phyloP scores from a whole-genome alignment of 306 rosid genomes.

The Ormosia semicastrata region DNA sequence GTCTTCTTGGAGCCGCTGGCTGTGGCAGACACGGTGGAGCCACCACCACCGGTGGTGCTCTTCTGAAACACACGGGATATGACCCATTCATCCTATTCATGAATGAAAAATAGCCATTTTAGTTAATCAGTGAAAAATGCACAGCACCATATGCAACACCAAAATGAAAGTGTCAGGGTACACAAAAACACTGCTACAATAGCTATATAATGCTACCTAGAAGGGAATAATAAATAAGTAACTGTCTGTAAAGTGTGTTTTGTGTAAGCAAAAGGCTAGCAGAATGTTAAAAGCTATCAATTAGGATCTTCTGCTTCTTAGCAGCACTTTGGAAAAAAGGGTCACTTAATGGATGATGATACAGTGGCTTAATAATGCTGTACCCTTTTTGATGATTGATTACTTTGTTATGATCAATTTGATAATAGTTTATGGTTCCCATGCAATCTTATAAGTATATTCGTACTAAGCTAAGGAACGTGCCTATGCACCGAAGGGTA shows the following conservation, averaged over 20 bases:
- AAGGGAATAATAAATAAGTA: background rate
- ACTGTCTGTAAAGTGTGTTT: background rate
- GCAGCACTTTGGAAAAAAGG: background rate
- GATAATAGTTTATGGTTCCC: slow-evolving; percentile 11
- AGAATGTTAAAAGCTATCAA: background rate
- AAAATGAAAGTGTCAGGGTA: background rate
- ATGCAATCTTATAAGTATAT: slow-evolving; percentile 23
- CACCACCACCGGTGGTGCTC: slow-evolving; percentile 35
- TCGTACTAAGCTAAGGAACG: background rate
- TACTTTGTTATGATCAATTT: background rate
- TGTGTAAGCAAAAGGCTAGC: background rate
- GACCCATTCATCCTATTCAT: slow-evolving; percentile 89
- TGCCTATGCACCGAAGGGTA: background rate
- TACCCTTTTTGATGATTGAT: background rate
- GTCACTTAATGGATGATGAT: background rate
- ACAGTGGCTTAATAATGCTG: background rate
- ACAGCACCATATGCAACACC: background rate
- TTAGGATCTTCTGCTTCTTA: background rate
- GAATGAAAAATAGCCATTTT: background rate
- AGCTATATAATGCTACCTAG: background rate
- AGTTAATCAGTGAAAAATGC: background rate
- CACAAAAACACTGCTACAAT: background rate
- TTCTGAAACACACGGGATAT: slow-evolving; percentile 91
- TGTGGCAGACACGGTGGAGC: slow-evolving; percentile 25
- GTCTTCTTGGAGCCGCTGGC: slow-evolving; percentile 47